phyloP scores from a whole-genome alignment of 768 basidiomycete species.

The Mycena leptocephala region DNA sequence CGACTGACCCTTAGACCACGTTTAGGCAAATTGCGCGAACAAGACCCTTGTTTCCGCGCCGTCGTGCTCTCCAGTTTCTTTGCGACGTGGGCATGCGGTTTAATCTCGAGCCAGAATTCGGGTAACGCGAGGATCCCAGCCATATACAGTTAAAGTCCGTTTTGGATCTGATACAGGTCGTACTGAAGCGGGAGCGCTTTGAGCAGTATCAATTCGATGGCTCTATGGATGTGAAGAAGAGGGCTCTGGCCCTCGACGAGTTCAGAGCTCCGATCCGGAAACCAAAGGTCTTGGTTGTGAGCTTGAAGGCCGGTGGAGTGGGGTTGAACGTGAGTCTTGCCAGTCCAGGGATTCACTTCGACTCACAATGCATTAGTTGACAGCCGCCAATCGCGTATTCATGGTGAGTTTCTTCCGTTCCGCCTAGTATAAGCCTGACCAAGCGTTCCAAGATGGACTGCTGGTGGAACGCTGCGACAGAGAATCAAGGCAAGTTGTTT shows the following conservation, averaged over 20 bases:
- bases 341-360: too few species aligned
- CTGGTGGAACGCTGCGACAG: constrained; percentile 92
- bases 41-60: constrained; percentile 86
- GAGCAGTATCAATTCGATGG: constrained; percentile 91
- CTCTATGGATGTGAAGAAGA: constrained; percentile 90
- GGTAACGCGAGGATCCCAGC: too few species aligned
- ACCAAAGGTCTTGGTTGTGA: constrained; percentile 85
- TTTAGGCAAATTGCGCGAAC: constrained; percentile 73
- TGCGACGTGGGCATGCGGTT: too few species aligned
- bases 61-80: constrained; percentile 81
- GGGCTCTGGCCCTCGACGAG: constrained; percentile 80
- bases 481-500: constrained; percentile 76
- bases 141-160: constrained; percentile 85
- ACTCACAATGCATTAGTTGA: constrained; percentile 69
- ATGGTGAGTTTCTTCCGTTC: constrained; percentile 68
- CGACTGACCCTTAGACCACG: not conserved
- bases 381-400: constrained; percentile 88
- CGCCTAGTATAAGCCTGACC: constrained; percentile 9
- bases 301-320: constrained; percentile 93
- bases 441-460: constrained; percentile 81
- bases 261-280: constrained; percentile 81
- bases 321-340: constrained; percentile 85
- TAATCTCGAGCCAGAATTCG: too few species aligned
- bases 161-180: constrained; percentile 84
- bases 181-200: constrained; percentile 78